Evolutionary conservation across 2,329 filamentous ascomycete genomes (phyloP).

Genomic region (Penicillium capsulatum): DNA sequence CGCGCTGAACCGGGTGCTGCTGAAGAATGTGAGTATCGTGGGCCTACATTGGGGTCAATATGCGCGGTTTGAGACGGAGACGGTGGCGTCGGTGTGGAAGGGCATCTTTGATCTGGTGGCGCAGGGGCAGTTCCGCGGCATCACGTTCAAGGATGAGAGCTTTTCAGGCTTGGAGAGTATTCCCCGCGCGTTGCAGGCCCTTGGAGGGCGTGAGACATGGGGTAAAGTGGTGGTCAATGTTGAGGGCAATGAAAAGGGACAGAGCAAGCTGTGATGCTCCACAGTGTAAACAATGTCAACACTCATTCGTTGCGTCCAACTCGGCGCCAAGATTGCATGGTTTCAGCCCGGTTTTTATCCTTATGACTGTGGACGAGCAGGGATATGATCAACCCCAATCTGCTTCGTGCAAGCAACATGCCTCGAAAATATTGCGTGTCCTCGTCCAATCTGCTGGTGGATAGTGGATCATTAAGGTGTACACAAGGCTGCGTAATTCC

Average conservation of each 20-base stretch:
- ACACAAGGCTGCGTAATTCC: no score
- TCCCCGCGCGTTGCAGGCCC: constrained; percentile 67
- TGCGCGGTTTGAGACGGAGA: constrained; percentile 65
- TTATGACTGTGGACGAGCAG: no score
- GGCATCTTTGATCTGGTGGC: constrained; percentile 75
- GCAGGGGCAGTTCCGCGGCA: constrained; percentile 73
- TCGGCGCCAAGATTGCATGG: no score
- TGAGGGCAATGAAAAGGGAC: constrained; percentile 63
- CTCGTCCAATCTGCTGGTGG: no score
- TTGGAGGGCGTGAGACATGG: constrained; percentile 83
- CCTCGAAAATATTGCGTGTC: no score
- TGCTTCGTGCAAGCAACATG: no score
- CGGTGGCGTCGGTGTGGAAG: constrained; percentile 70
- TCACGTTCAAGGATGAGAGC: constrained; percentile 74
- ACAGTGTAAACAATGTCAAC: no score
- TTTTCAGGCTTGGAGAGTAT: constrained; percentile 80
- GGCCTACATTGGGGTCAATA: constrained; percentile 93
- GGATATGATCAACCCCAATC: no score
- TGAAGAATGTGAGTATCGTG: constrained; percentile 90
- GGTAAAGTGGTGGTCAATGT: constrained; percentile 92
- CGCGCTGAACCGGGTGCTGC: constrained; percentile 81
- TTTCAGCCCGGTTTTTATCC: no score
- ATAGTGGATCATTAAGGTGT: no score
- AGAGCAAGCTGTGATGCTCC: constrained; percentile 37
- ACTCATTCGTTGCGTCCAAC: no score